phyloP scores from a whole-genome alignment of 2,329 filamentous ascomycete species.

The Cryphonectria carpinicola region DNA sequence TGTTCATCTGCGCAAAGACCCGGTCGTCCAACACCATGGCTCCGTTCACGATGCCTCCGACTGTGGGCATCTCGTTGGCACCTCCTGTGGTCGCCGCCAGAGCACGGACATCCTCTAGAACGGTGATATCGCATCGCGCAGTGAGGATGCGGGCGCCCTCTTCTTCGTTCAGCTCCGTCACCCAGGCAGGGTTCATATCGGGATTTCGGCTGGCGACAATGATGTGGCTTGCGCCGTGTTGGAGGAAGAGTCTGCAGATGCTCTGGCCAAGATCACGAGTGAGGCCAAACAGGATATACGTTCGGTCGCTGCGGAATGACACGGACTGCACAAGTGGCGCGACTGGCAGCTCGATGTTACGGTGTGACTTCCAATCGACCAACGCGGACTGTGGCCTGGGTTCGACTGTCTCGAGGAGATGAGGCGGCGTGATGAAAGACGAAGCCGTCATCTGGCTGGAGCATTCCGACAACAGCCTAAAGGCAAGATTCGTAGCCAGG shows the following conservation, averaged over 20 bases:
- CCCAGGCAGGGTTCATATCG: constrained; percentile 38
- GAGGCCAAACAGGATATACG: constrained; percentile 46
- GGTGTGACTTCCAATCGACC: constrained; percentile 45
- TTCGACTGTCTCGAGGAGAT: constrained; percentile 31
- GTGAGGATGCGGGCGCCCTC: constrained; percentile 35
- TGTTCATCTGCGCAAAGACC: constrained; percentile 46
- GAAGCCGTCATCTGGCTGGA: background rate
- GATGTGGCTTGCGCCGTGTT: constrained; percentile 44
- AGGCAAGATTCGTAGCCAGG: background rate
- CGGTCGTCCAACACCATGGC: constrained; percentile 51
- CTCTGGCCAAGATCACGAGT: constrained; percentile 51
- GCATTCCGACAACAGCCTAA: background rate
- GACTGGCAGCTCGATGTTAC: constrained; percentile 34
- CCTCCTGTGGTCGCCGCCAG: background rate
- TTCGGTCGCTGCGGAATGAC: constrained; percentile 40
- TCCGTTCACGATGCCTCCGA: constrained; percentile 48
- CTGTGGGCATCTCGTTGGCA: constrained; percentile 33
- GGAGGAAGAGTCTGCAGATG: constrained; percentile 43
- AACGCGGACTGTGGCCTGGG: constrained; percentile 36
- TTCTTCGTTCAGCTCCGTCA: constrained; percentile 33
- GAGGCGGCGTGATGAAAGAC: constrained; percentile 7
- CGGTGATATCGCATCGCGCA: constrained; percentile 36
- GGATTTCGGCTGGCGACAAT: constrained; percentile 47
- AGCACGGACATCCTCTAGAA: constrained; percentile 34
- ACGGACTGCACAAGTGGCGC: constrained; percentile 33